Conservation (phyloP, 2,329 filamentous ascomycete species). For the Cytospora schulzeri region DNA sequence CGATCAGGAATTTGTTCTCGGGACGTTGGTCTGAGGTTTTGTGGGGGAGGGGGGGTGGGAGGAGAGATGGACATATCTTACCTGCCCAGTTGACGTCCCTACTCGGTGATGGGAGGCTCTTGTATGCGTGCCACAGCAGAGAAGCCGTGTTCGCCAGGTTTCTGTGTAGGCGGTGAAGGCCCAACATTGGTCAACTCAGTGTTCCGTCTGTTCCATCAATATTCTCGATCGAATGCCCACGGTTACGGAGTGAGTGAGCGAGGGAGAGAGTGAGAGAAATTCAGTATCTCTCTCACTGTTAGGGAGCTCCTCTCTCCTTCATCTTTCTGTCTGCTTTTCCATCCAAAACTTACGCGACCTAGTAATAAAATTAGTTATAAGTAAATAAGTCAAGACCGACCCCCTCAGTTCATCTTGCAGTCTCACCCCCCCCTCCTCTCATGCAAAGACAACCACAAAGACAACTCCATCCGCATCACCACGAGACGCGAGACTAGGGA, state of each 20-base stretch:
- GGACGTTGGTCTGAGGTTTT: background rate
- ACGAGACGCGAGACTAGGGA: background rate
- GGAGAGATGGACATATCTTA: slow-evolving; percentile 35
- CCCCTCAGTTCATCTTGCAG: background rate
- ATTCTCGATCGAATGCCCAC: background rate
- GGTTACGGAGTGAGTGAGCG: background rate
- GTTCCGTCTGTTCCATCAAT: background rate
- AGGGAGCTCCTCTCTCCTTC: background rate
- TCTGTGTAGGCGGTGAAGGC: slow-evolving; percentile 44
- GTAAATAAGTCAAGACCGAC: background rate
- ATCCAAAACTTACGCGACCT: slow-evolving; percentile 5
- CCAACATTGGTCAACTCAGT: background rate
- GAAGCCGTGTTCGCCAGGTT: slow-evolving; percentile 77
- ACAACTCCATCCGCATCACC: background rate
- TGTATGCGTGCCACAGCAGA: slow-evolving; percentile 78
- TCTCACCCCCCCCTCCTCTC: background rate
- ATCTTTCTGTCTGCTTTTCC: background rate
- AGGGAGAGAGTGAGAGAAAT: no score
- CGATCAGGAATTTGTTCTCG: background rate
- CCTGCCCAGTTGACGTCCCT: slow-evolving; percentile 76
- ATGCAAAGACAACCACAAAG: no score
- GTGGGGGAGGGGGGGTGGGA: background rate
- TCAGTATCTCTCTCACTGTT: background rate
- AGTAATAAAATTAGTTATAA: background rate
- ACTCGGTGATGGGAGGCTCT: slow-evolving; percentile 68